Percentiles rank a stretch among this genome's conserved stretches.
Conservation (phyloP, 768 basidiomycete genomes). For the Rubroboletus pulcherrimus region DNA sequence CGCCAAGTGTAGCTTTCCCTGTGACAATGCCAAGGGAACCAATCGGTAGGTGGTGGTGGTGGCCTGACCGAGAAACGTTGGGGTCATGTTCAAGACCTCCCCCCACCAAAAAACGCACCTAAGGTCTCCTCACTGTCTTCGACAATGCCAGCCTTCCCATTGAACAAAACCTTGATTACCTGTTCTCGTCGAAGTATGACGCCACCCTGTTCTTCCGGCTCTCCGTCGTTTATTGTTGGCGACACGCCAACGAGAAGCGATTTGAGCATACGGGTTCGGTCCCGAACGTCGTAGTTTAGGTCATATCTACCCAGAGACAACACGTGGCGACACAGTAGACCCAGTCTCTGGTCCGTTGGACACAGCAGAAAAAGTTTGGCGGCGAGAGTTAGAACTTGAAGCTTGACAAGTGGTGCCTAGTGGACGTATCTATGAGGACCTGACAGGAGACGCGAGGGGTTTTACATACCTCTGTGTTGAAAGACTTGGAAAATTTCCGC, state of each 20-base stretch:
- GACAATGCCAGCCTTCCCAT: constrained; percentile 56
- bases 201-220: constrained; percentile 52
- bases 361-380: constrained; percentile 77
- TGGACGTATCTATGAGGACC: neutral
- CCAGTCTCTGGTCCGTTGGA: constrained; percentile 47
- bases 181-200: constrained; percentile 83
- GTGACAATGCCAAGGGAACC: constrained; percentile 67
- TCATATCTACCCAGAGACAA: constrained; percentile 88
- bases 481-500: constrained; percentile 72
- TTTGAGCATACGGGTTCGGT: constrained; percentile 77
- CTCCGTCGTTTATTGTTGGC: constrained; percentile 34
- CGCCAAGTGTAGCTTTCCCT: constrained; percentile 44
- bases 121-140: constrained; percentile 36
- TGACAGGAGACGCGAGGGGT: neutral
- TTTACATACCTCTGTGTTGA: constrained; percentile 59
- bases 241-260: constrained; percentile 61
- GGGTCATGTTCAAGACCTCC: neutral
- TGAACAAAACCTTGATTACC: constrained; percentile 72
- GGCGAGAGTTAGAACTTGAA: constrained; percentile 82
- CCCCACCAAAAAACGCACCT: constrained; percentile 25
- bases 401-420: constrained; percentile 66
- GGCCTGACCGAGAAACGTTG: constrained; percentile 25
- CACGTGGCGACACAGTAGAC: constrained; percentile 64
- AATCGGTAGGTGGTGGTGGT: constrained; percentile 43
- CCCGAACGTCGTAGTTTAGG: constrained; percentile 82